Conservation (phyloP, 345 rosid species). For the Hirschfeldia incana region DNA sequence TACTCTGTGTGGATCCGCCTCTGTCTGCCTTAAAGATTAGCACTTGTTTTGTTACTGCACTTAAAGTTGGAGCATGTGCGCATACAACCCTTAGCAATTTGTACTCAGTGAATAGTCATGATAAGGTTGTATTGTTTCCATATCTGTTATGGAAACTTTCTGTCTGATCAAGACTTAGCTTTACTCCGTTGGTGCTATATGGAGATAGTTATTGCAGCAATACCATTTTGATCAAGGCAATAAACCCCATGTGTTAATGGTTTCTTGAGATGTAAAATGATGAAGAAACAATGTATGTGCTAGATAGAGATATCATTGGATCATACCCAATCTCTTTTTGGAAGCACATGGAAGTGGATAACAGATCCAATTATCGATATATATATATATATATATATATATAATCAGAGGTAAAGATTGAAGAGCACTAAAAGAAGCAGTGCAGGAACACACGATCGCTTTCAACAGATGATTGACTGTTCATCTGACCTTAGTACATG, state of each 20-base stretch:
- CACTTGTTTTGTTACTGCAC: conserved; percentile 36
- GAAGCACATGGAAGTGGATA: conserved; percentile 42
- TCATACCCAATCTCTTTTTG: conserved; percentile 31
- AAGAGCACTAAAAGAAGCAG: conserved; percentile 43
- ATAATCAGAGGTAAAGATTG: neutral
- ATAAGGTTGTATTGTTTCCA: conserved; percentile 21
- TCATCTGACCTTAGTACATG: conserved; percentile 43
- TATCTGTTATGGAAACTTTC: conserved; percentile 29
- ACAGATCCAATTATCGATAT: conserved; percentile 35
- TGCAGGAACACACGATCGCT: conserved; percentile 36
- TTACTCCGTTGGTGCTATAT: conserved; percentile 24
- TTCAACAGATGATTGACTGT: conserved; percentile 37
- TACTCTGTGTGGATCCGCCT: too few relatives aligned
- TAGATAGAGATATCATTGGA: conserved; percentile 8
- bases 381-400: neutral
- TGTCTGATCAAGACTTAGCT: conserved; percentile 36
- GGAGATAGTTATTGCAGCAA: conserved; percentile 15
- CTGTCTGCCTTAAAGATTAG: conserved; percentile 26
- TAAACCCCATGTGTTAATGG: neutral
- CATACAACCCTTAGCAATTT: conserved; percentile 29
- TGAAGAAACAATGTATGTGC: conserved; percentile 20
- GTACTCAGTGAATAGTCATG: conserved; percentile 28
- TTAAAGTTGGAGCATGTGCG: conserved; percentile 35
- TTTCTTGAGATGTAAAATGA: neutral
- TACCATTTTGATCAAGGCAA: neutral